Percentiles rank a stretch among this genome's conserved stretches.
phyloP scores from a whole-genome alignment of 345 rosid species.

The Viola odorata region DNA sequence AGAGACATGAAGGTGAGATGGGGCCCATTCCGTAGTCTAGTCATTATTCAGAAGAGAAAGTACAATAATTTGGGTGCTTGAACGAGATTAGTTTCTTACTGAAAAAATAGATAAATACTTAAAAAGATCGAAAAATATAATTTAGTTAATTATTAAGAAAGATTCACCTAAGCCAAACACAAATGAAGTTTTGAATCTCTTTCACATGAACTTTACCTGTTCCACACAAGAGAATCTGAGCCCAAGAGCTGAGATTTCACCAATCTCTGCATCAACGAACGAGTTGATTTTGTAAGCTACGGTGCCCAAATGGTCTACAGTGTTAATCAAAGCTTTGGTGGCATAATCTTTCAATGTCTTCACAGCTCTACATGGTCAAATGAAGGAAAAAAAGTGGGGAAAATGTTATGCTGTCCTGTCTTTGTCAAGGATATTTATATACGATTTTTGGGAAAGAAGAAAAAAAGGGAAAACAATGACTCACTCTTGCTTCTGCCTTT shows the following conservation, averaged over 20 bases:
- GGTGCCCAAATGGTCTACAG: constrained; percentile 86
- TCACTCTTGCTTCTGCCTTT: constrained; percentile 66
- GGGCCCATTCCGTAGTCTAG: too few relatives aligned
- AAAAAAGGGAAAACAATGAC: background rate
- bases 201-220: constrained; percentile 39
- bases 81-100: too few relatives aligned
- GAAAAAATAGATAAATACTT: too few relatives aligned
- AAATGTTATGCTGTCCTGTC: background rate
- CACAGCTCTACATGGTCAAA: constrained; percentile 38
- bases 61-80: too few relatives aligned
- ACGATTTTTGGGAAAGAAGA: too few relatives aligned
- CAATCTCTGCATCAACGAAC: constrained; percentile 43
- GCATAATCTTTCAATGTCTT: constrained; percentile 66
- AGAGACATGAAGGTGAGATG: background rate
- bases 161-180: background rate
- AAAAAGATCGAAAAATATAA: too few relatives aligned
- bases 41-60: too few relatives aligned
- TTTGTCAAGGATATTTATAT: too few relatives aligned
- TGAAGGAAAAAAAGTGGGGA: background rate
- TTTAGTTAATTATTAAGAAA: background rate
- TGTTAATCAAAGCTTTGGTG: constrained; percentile 63
- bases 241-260: constrained; percentile 40
- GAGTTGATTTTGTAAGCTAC: constrained; percentile 59
- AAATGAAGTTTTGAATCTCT: background rate
- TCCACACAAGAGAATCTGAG: constrained; percentile 50